A percentile compares a stretch with the other conserved stretches of the same genome.
Evolutionary conservation across 441 rosid genomes (phyloP).

Genomic region (Biscutella laevigata): DNA sequence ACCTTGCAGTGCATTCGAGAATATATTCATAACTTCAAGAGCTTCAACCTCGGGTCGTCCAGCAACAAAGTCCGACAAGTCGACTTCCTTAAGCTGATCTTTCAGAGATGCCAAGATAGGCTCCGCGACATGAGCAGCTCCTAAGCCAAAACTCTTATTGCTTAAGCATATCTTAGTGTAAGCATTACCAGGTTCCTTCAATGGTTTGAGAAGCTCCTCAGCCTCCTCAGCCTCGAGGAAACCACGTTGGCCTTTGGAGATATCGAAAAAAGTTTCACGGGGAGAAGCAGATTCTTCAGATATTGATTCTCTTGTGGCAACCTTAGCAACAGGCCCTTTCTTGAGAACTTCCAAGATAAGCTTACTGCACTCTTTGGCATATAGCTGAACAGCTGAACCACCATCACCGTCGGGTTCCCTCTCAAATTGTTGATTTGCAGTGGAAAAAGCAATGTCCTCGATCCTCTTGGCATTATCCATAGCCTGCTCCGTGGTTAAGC

Average conservation of each 20-base stretch:
- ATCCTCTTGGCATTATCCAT: slow-evolving; percentile 65
- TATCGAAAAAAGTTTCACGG: slow-evolving; percentile 50
- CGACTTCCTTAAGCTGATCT: slow-evolving; percentile 72
- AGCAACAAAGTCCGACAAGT: slow-evolving; percentile 83
- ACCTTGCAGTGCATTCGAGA: slow-evolving; percentile 65
- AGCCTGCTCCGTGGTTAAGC: slow-evolving; percentile 63
- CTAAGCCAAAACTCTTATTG: slow-evolving; percentile 78
- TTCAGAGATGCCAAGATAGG: slow-evolving; percentile 64
- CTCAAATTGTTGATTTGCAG: slow-evolving; percentile 61
- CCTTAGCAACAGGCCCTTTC: slow-evolving; percentile 43
- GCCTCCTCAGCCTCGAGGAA: slow-evolving; percentile 81
- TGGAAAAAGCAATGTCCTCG: slow-evolving; percentile 51
- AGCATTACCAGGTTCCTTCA: slow-evolving; percentile 59
- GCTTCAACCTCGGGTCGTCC: slow-evolving; percentile 90
- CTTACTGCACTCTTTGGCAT: slow-evolving; percentile 88
- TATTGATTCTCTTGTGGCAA: slow-evolving; percentile 23
- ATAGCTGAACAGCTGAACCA: slow-evolving; percentile 81
- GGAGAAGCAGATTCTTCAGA: slow-evolving; percentile 29
- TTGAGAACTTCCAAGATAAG: slow-evolving; percentile 69
- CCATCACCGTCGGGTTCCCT: slow-evolving; percentile 95
- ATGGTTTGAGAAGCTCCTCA: slow-evolving; percentile 62
- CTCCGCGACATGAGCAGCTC: slow-evolving; percentile 70
- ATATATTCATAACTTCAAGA: slow-evolving; percentile 74
- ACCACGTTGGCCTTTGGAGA: slow-evolving; percentile 59
- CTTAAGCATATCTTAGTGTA: slow-evolving; percentile 81